A percentile compares a stretch with the other conserved stretches of the same genome.
phyloP scores from a whole-genome alignment of 257 asterid species.

The Haberlea rhodopensis region DNA sequence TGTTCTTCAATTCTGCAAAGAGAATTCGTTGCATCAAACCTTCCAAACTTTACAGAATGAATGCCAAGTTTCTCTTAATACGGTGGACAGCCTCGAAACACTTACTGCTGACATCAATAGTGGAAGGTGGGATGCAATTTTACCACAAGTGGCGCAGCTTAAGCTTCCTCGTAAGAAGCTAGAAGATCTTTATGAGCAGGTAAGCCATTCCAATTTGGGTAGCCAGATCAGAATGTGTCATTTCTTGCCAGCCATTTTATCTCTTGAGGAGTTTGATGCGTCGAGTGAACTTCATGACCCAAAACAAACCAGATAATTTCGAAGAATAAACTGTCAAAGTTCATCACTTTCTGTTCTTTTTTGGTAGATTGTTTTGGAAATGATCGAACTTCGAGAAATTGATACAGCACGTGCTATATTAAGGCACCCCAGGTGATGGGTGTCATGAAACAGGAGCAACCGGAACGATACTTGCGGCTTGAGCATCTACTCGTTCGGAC shows the following conservation, averaged over 20 bases:
- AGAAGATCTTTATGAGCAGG: slow-evolving; percentile 98
- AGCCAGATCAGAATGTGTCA: slow-evolving; percentile 10
- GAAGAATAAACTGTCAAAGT: not conserved
- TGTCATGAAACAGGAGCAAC: slow-evolving; percentile 96
- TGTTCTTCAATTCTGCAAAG: slow-evolving; percentile 97
- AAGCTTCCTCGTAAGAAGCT: slow-evolving; percentile 87
- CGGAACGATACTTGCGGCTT: slow-evolving; percentile 88
- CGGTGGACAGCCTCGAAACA: slow-evolving; percentile 91
- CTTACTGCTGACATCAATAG: slow-evolving; percentile 84
- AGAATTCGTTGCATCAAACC: slow-evolving; percentile 86
- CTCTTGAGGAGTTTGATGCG: not conserved
- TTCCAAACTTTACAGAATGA: slow-evolving; percentile 87
- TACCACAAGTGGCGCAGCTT: slow-evolving; percentile 92
- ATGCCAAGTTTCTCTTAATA: slow-evolving; percentile 94
- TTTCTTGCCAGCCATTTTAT: slow-evolving; percentile 18
- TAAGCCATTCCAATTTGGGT: slow-evolving; percentile 26
- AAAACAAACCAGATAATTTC: not conserved
- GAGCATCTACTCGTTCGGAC: slow-evolving; percentile 95
- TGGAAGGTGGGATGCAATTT: slow-evolving; percentile 98
- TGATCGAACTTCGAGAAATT: slow-evolving; percentile 98
- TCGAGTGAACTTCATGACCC: not conserved
- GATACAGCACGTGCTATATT: slow-evolving; percentile 95
- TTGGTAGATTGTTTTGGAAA: slow-evolving; percentile 82
- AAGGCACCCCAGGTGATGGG: slow-evolving; percentile 98
- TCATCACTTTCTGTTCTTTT: slow-evolving; percentile 14